A percentile compares a stretch with the other conserved stretches of the same genome.
These are phyloP conservation scores for Datisca glomerata DNA, from an alignment of 306 rosid genomes.

Conservation along the genomic window DNA sequence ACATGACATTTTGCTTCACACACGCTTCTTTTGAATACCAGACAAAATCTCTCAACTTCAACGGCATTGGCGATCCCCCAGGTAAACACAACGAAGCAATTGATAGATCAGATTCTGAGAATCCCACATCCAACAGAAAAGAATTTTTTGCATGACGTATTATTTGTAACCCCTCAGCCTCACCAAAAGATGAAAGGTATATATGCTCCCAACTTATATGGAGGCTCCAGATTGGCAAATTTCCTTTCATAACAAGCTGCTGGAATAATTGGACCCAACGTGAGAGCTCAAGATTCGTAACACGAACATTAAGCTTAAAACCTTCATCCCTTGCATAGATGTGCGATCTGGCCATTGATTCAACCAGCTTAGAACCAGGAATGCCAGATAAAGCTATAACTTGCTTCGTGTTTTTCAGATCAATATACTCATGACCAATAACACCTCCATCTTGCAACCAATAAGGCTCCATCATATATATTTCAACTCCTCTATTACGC, in stretches of 20 bases:
- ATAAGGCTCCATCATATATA: constrained; percentile 68
- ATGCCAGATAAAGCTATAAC: constrained; percentile 59
- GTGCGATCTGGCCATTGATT: constrained; percentile 66
- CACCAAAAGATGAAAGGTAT: constrained; percentile 69
- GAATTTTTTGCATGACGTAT: constrained; percentile 32
- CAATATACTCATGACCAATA: constrained; percentile 22
- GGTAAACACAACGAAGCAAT: constrained; percentile 34
- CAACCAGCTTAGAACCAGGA: constrained; percentile 47
- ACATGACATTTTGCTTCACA: constrained; percentile 59
- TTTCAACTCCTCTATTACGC: constrained; percentile 96
- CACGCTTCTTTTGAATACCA: constrained; percentile 51
- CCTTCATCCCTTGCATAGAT: constrained; percentile 62
- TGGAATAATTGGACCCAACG: constrained; percentile 85
- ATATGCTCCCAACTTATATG: constrained; percentile 79
- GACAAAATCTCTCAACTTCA: constrained; percentile 43
- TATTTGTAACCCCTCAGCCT: constrained; percentile 35
- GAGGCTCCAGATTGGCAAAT: constrained; percentile 69
- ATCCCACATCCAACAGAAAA: constrained; percentile 23
- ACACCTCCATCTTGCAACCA: constrained; percentile 45
- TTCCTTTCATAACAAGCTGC: constrained; percentile 60
- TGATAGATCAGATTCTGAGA: constrained; percentile 27
- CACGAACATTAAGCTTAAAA: constrained; percentile 22
- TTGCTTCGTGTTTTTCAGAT: constrained; percentile 49
- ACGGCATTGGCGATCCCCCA: constrained; percentile 79
- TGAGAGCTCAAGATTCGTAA: constrained; percentile 69